These are phyloP conservation scores for Micromonas commoda DNA, from an alignment of 139 green algal genomes.

Conservation along the genomic window DNA sequence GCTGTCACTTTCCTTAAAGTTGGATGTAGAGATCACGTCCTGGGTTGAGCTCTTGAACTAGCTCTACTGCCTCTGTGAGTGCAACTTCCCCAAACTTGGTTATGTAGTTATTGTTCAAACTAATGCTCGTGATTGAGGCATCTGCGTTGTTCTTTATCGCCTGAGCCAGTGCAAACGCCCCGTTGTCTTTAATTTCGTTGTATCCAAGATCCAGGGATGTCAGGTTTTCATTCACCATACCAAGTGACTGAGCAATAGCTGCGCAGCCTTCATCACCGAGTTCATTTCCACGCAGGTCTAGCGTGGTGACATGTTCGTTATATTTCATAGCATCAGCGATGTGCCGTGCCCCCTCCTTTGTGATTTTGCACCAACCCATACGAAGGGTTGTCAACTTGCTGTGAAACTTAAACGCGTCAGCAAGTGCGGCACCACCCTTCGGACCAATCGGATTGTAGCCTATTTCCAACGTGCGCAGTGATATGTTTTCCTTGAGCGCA, in stretches of 20 bases:
- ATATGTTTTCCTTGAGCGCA: conserved; percentile 54
- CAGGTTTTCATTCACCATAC: conserved; percentile 64
- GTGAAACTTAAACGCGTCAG: conserved; percentile 90
- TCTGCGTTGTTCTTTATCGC: conserved; percentile 85
- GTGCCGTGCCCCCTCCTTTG: conserved; percentile 39
- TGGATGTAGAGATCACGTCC: conserved; percentile 65
- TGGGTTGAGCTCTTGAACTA: conserved; percentile 84
- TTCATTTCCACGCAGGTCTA: conserved; percentile 89
- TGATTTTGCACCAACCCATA: conserved; percentile 97
- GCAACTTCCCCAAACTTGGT: conserved; percentile 86
- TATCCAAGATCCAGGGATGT: conserved; percentile 91
- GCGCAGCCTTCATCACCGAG: conserved; percentile 71
- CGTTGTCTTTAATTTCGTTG: conserved; percentile 98
- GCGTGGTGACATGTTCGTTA: conserved; percentile 42
- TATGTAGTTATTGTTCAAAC: conserved; percentile 91
- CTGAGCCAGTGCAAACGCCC: conserved; percentile 86
- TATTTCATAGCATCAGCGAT: conserved; percentile 47
- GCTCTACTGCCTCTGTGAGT: conserved; percentile 84
- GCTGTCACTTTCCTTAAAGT: too few species aligned
- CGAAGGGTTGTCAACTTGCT: conserved; percentile 58
- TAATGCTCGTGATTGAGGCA: conserved; percentile 68
- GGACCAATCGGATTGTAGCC: conserved; percentile 90
- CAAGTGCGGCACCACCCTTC: conserved; percentile 66
- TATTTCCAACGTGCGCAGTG: conserved; percentile 68
- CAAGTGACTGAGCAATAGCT: conserved; percentile 20